These are phyloP conservation scores for Talaromyces atroroseus DNA, from an alignment of 2,329 filamentous ascomycete genomes.

Conservation along the genomic window DNA sequence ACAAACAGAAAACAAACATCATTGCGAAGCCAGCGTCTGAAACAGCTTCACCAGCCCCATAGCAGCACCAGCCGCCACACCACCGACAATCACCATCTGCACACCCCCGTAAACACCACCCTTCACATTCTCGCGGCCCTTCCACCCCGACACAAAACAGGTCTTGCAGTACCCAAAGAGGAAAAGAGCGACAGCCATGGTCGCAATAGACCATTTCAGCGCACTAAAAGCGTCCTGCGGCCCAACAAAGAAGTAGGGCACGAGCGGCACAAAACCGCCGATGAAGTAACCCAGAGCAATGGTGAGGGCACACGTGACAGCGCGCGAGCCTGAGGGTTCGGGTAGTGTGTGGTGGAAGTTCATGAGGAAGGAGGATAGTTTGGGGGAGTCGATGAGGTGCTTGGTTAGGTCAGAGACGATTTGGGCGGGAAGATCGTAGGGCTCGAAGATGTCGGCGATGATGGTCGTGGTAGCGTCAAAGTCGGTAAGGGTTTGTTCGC, in stretches of 20 bases:
- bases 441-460: constrained; percentile 34
- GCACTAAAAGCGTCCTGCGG: constrained; percentile 76
- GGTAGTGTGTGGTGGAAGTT: constrained; percentile 38
- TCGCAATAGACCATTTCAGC: constrained; percentile 50
- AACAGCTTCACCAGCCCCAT: constrained; percentile 38
- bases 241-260: constrained; percentile 60
- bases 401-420: constrained; percentile 31
- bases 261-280: constrained; percentile 45
- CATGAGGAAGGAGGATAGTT: constrained; percentile 36
- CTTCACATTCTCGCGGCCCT: constrained; percentile 27
- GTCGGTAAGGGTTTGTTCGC: constrained; percentile 27
- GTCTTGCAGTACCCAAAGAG: constrained; percentile 49
- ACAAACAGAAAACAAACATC: not conserved
- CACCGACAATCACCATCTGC: constrained; percentile 38
- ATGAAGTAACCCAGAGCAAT: constrained; percentile 39
- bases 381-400: constrained; percentile 32
- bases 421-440: constrained; percentile 33
- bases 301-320: constrained; percentile 33
- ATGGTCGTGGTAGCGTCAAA: constrained; percentile 26
- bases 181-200: constrained; percentile 46
- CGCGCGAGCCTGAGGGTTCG: constrained; percentile 34
- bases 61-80: constrained; percentile 34
- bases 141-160: constrained; percentile 36
- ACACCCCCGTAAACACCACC: constrained; percentile 31
- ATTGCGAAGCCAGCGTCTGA: constrained; percentile 16